Percentiles rank a stretch among this genome's conserved stretches.
phyloP scores from a whole-genome alignment of 2,329 filamentous ascomycete species.

The Ceratocystis lukuohia region DNA sequence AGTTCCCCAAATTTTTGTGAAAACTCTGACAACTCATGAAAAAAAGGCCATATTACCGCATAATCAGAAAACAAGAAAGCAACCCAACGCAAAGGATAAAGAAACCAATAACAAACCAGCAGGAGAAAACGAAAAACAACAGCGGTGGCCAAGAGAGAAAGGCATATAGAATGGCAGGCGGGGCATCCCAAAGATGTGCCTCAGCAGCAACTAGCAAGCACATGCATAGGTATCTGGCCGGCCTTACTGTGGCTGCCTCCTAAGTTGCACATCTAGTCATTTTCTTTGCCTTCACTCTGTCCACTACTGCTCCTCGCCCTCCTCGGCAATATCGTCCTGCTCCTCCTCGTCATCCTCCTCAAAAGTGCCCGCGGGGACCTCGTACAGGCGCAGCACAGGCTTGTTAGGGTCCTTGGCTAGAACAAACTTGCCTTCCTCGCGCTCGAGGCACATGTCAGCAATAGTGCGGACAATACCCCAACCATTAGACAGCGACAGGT shows the following conservation, averaged over 20 bases:
- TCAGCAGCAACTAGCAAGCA: too few species aligned
- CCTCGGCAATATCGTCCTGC: constrained; percentile 40
- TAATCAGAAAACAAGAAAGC: constrained; percentile 8
- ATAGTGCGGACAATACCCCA: constrained; percentile 99
- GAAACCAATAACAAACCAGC: not conserved
- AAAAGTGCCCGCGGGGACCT: constrained; percentile 75
- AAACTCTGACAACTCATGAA: constrained; percentile 11
- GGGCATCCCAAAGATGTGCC: not conserved
- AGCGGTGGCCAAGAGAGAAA: not conserved
- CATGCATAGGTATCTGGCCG: not conserved
- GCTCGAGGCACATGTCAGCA: constrained; percentile 76
- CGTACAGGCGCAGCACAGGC: constrained; percentile 82
- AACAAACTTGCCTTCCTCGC: constrained; percentile 68
- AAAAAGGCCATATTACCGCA: constrained; percentile 11
- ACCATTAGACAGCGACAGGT: constrained; percentile 87
- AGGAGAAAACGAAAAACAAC: not conserved
- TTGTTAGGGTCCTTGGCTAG: constrained; percentile 91
- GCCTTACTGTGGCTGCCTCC: not conserved
- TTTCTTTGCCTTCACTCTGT: not conserved
- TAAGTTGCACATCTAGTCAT: not conserved
- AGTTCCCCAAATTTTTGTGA: constrained; percentile 1
- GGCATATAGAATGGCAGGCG: not conserved
- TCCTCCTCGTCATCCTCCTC: constrained; percentile 58
- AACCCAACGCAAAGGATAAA: not conserved
- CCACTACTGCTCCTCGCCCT: constrained; percentile 25